These are phyloP conservation scores for Boletus rex-veris DNA, from an alignment of 768 basidiomycete genomes.

Conservation along the genomic window DNA sequence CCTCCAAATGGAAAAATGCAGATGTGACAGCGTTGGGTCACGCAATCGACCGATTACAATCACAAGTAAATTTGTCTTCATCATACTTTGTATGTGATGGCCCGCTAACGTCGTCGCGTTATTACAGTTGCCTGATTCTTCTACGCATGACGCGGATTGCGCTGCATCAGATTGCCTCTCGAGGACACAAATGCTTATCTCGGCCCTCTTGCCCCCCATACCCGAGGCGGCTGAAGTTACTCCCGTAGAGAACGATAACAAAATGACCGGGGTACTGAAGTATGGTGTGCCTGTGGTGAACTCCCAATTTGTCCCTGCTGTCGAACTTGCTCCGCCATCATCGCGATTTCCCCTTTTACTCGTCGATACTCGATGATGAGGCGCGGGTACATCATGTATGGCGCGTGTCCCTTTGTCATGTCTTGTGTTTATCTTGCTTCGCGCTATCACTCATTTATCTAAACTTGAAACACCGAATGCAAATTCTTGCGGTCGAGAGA, in stretches of 20 bases:
- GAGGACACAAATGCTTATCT: constrained; percentile 60
- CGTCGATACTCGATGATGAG: constrained; percentile 40
- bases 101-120: constrained; percentile 1
- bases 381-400: constrained; percentile 16
- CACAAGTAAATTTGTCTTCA: constrained; percentile 25
- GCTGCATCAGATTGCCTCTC: constrained; percentile 43
- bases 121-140: constrained; percentile 15
- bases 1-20: constrained; percentile 29
- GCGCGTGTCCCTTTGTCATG: constrained; percentile 12
- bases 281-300: constrained; percentile 52
- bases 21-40: constrained; percentile 23
- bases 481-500: constrained; percentile 13
- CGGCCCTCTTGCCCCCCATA: constrained; percentile 48
- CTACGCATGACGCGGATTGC: constrained; percentile 24
- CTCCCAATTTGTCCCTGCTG: constrained; percentile 52
- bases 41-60: constrained; percentile 24
- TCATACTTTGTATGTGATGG: not conserved
- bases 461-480: constrained; percentile 23
- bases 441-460: constrained; percentile 30
- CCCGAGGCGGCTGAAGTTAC: constrained; percentile 17
- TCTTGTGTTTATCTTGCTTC: constrained; percentile 17
- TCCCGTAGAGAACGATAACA: constrained; percentile 33
- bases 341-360: constrained; percentile 74
- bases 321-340: constrained; percentile 67
- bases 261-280: constrained; percentile 43